These are phyloP conservation scores for Neurospora sp. DNA, from an alignment of 495 filamentous ascomycete species.

Conservation along the genomic window DNA sequence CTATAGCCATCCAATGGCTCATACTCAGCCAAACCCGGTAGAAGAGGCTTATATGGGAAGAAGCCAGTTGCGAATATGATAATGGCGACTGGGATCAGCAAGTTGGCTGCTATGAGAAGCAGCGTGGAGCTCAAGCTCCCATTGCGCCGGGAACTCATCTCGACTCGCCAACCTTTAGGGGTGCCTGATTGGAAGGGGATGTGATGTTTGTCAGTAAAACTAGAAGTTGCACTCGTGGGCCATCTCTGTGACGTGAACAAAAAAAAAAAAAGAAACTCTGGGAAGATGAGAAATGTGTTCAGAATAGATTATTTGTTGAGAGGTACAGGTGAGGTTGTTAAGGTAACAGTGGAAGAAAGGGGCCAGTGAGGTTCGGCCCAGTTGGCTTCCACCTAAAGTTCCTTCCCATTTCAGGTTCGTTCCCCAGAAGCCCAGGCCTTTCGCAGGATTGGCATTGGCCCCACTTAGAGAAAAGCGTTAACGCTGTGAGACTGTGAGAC, in stretches of 20 bases:
- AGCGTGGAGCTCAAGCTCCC: constrained; percentile 26
- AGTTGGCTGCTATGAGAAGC: constrained; percentile 55
- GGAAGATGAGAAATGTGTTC: neutral
- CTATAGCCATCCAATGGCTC: constrained; percentile 34
- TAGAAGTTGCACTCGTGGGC: neutral
- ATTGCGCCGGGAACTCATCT: constrained; percentile 23
- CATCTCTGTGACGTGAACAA: neutral
- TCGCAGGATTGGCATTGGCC: neutral
- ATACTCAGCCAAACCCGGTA: constrained; percentile 70
- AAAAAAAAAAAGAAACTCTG: too few species aligned
- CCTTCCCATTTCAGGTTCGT: neutral
- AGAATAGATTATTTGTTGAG: neutral
- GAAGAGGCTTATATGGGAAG: constrained; percentile 93
- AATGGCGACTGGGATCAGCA: constrained; percentile 68
- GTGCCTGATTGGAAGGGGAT: neutral
- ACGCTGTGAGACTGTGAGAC: neutral
- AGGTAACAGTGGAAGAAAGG: neutral
- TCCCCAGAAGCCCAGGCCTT: neutral
- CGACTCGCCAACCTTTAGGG: neutral
- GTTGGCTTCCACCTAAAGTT: neutral
- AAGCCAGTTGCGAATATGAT: constrained; percentile 83
- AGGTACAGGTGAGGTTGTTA: neutral
- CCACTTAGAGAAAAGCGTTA: neutral
- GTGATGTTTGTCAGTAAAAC: neutral
- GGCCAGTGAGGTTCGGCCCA: neutral